Evolutionary conservation across 2,329 filamentous ascomycete genomes (phyloP).

Genomic region (Nigrospora oryzae): DNA sequence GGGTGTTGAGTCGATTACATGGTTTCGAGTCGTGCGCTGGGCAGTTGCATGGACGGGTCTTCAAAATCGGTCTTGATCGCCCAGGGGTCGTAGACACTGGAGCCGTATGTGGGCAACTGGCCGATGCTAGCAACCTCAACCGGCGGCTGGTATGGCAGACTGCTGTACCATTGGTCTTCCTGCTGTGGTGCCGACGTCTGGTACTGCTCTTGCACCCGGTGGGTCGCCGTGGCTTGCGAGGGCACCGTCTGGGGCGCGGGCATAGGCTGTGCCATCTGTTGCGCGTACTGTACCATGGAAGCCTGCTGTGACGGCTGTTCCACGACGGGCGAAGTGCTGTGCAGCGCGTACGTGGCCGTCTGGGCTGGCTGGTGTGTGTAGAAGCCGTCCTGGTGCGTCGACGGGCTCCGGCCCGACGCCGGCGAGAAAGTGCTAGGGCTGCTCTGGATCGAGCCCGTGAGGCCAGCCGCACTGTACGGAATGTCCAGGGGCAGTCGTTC

Average conservation of each 20-base stretch:
- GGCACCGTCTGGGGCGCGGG: conserved; percentile 24
- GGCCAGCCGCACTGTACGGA: conserved; percentile 37
- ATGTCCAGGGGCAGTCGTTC: conserved; percentile 40
- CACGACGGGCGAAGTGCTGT: conserved; percentile 35
- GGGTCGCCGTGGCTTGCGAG: conserved; percentile 18
- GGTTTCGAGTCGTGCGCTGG: conserved; percentile 47
- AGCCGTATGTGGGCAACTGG: conserved; percentile 39
- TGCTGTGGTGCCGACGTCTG: conserved; percentile 29
- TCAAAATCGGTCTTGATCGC: conserved; percentile 48
- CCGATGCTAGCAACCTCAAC: conserved; percentile 49
- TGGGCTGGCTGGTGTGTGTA: conserved; percentile 41
- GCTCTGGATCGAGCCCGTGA: conserved; percentile 44
- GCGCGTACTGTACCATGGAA: conserved; percentile 34
- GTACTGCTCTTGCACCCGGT: conserved; percentile 26
- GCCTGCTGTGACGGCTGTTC: conserved; percentile 27
- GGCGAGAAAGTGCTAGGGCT: conserved; percentile 52
- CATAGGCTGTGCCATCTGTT: conserved; percentile 26
- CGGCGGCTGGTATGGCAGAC: conserved; percentile 43
- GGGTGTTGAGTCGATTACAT: conserved; percentile 27
- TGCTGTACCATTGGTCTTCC: conserved; percentile 43
- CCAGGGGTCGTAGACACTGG: conserved; percentile 45
- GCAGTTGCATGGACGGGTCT: conserved; percentile 50
- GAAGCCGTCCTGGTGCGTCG: conserved; percentile 39
- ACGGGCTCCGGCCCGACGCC: conserved; percentile 42
- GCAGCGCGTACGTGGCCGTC: conserved; percentile 7